Evolutionary conservation across 2,329 filamentous ascomycete species (phyloP).

Genomic region (Tolypocladium tropicale): DNA sequence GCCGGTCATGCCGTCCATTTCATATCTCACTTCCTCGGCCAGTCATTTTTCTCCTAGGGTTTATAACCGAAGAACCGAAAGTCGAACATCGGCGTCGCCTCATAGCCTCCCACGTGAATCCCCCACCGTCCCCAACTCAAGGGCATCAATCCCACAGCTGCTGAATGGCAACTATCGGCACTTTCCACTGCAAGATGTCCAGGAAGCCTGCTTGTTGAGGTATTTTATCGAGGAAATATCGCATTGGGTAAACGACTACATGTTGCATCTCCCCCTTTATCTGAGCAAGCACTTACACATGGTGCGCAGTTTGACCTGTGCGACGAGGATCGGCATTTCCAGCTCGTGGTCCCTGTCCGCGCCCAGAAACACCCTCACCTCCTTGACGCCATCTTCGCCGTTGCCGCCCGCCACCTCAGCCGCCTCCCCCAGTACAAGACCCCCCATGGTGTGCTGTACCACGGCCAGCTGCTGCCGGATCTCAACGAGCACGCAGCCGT

Average conservation of each 20-base stretch:
- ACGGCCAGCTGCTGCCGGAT: slow-evolving; percentile 23
- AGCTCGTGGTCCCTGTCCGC: slow-evolving; percentile 24
- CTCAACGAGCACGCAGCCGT: slow-evolving; percentile 26
- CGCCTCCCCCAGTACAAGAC: slow-evolving; percentile 28
- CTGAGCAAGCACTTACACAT: slow-evolving; percentile 4
- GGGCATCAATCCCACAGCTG: neutral
- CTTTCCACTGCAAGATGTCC: slow-evolving; percentile 22
- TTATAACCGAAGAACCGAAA: neutral
- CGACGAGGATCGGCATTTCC: slow-evolving; percentile 28
- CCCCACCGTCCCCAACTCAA: neutral
- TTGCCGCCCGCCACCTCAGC: slow-evolving; percentile 27
- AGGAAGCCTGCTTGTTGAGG: slow-evolving; percentile 26
- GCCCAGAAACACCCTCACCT: slow-evolving; percentile 25
- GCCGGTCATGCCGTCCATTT: slow-evolving; percentile 1
- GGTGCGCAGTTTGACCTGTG: slow-evolving; percentile 26
- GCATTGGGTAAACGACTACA: slow-evolving; percentile 25
- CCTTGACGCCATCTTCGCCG: slow-evolving; percentile 29
- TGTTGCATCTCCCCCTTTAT: neutral
- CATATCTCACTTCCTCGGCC: slow-evolving; percentile 1
- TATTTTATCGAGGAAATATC: slow-evolving; percentile 30
- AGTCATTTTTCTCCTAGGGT: neutral
- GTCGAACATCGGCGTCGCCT: neutral
- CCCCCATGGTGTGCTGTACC: slow-evolving; percentile 22
- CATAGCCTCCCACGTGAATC: neutral
- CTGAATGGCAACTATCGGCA: slow-evolving; percentile 1